Percentiles rank a stretch among this genome's conserved stretches.
Evolutionary conservation across 306 rosid species (phyloP).

Genomic region (Malus fusca): DNA sequence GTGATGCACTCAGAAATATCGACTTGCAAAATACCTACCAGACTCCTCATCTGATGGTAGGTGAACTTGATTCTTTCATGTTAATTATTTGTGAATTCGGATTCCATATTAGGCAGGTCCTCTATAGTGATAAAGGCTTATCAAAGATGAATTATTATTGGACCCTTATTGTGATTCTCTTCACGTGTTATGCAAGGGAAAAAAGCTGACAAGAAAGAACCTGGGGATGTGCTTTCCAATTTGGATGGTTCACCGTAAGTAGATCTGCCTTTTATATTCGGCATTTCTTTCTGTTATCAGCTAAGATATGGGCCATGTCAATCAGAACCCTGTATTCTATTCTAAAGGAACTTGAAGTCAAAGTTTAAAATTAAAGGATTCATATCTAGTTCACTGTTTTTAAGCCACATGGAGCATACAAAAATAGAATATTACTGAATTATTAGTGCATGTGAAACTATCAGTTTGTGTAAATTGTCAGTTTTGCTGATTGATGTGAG

Average conservation of each 20-base stretch:
- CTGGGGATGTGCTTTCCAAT: conserved; percentile 68
- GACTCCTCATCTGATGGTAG: conserved; percentile 83
- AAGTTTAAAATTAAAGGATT: not conserved
- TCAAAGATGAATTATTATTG: not conserved
- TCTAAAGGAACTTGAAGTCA: not conserved
- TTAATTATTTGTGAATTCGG: conserved; percentile 3
- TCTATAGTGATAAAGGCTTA: conserved; percentile 7
- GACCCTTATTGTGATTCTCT: conserved; percentile 14
- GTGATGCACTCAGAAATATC: conserved; percentile 72
- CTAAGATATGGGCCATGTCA: conserved; percentile 1
- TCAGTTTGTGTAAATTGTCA: not conserved
- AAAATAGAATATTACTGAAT: not conserved
- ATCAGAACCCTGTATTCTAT: not conserved
- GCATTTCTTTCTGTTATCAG: conserved; percentile 14
- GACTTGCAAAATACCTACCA: conserved; percentile 90
- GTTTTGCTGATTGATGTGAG: conserved; percentile 4
- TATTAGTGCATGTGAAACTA: not conserved
- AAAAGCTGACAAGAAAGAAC: conserved; percentile 85
- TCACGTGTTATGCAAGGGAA: conserved; percentile 55
- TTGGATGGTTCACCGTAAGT: conserved; percentile 94
- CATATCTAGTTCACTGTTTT: not conserved
- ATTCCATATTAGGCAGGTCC: not conserved
- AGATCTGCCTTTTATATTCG: conserved; percentile 7
- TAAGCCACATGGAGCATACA: not conserved
- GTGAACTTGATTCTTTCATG: conserved; percentile 25